Base-by-base conservation (phyloP, 1,284 basidiomycete species). In the Dichomitus squalens region DNA sequence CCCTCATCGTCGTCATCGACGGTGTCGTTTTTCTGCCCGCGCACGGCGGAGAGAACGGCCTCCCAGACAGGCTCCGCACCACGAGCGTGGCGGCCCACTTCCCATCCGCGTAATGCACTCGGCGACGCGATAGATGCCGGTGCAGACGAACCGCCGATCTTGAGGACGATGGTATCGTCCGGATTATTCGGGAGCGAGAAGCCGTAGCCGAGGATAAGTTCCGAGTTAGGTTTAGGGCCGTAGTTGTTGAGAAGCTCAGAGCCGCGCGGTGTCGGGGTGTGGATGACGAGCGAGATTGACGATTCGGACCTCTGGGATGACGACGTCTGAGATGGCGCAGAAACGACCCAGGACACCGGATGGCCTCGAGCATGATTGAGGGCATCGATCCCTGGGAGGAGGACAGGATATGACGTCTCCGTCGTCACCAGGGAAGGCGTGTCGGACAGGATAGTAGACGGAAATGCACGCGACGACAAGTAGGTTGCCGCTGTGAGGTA, bases 241-340 rank as follows among this genome's bases (percentile, higher is more conserved):
- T 93, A 93, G 69, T 95, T 96, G 74, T 96, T 96, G 77, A 89
- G 88, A n/a, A 95, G 75, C 70, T 96, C 89, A 16, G 77, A 64
- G 39, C 79, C 81, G 3, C 73, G 59, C 0, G 63, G 61, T 1
- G 77, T 73, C 0, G 76, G 41, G 1, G 67, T 70, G 61, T 84
- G 86, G n/a, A 82, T 71, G 2, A 87, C 73, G 14, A 81, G 68
- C 3, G 74, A 68, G 41, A 75, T 67, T 47, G 36, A 62, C 54
- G 48, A 63, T 53, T 52, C 66, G 7, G 16, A 29, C 14, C 25
- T 48, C 25, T 8, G 33, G 31, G 49, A 21, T 7, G 33, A 14
- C 9, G 14, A 21, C 11, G 48, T 34, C 9, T 34, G 20, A 0
- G 41, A 38, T 6, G 47, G 11, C 35, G 36, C 18, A 7, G 79